phyloP scores from a whole-genome alignment of 2,329 filamentous ascomycete species.

The Scedosporium boydii region DNA sequence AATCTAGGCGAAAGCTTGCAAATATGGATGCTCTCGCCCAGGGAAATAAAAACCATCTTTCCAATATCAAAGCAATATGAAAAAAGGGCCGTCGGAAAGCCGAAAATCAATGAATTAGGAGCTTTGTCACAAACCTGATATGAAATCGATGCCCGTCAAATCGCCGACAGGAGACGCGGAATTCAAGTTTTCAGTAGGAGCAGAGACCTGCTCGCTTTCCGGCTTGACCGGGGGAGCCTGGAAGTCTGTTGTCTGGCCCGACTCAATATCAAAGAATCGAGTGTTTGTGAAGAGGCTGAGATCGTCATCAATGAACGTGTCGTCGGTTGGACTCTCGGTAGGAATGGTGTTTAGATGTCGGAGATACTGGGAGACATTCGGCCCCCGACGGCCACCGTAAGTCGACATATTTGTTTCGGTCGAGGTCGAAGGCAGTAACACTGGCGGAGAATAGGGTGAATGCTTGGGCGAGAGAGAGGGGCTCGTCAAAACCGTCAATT shows the following conservation, averaged over 20 bases:
- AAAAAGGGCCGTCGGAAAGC: no score
- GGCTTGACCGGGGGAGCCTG: conserved; percentile 39
- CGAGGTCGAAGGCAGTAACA: not conserved
- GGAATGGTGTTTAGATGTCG: conserved; percentile 73
- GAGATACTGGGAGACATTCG: conserved; percentile 85
- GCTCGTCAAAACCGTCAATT: no score
- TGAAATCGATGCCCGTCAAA: conserved; percentile 38
- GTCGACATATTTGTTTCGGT: conserved; percentile 47
- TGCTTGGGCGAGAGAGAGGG: no score
- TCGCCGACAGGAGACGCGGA: conserved; percentile 25
- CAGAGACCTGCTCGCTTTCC: conserved; percentile 22
- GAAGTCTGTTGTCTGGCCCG: conserved; percentile 49
- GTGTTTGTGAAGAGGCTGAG: conserved; percentile 74
- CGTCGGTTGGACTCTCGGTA: conserved; percentile 37
- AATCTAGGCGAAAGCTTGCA: no score
- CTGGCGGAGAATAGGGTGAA: no score
- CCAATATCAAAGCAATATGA: not conserved
- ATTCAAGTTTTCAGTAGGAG: conserved; percentile 9
- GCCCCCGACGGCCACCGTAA: conserved; percentile 67
- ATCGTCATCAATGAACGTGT: conserved; percentile 59
- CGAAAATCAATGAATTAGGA: no score
- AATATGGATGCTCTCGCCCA: no score
- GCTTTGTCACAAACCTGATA: conserved; percentile 31
- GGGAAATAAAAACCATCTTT: not conserved
- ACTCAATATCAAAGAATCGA: conserved; percentile 72